phyloP scores from a whole-genome alignment of 2,329 filamentous ascomycete genomes.

The Endoconidiophora polonica region DNA sequence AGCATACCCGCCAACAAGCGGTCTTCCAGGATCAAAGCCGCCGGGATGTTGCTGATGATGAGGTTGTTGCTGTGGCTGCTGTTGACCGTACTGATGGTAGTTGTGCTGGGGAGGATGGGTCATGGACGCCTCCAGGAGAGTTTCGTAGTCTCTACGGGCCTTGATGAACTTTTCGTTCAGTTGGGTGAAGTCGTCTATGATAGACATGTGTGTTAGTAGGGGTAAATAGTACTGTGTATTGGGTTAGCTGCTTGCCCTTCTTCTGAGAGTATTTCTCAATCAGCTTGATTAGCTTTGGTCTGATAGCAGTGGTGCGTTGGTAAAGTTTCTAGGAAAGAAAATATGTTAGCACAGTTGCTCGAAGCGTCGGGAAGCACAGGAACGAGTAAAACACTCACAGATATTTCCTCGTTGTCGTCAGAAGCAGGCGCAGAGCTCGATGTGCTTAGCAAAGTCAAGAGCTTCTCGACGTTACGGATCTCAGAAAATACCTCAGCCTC shows the following conservation, averaged over 20 bases:
- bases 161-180: conserved; percentile 99
- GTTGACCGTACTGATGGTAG: conserved; percentile 52
- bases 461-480: conserved; percentile 47
- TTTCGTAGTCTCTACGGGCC: conserved; percentile 88
- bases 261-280: conserved; percentile 99
- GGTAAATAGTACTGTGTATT: neutral
- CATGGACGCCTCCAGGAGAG: conserved; percentile 92
- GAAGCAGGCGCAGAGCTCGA: conserved; percentile 64
- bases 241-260: conserved; percentile 47
- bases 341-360: conserved; percentile 1
- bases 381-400: conserved; percentile 31
- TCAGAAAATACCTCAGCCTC: conserved; percentile 55
- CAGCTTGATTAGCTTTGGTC: conserved; percentile 90
- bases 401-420: conserved; percentile 95
- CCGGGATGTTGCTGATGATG: conserved; percentile 39
- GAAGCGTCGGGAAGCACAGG: neutral
- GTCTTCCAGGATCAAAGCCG: neutral
- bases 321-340: conserved; percentile 46
- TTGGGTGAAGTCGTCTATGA: conserved; percentile 85
- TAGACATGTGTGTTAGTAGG: conserved; percentile 13
- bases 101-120: conserved; percentile 60
- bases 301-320: conserved; percentile 82
- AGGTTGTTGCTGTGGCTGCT: conserved; percentile 20
- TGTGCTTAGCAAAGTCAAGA: conserved; percentile 81
- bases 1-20: conserved; percentile 2